phyloP scores from a whole-genome alignment of 2,329 filamentous ascomycete species.

The Fragosphaeria purpurea region DNA sequence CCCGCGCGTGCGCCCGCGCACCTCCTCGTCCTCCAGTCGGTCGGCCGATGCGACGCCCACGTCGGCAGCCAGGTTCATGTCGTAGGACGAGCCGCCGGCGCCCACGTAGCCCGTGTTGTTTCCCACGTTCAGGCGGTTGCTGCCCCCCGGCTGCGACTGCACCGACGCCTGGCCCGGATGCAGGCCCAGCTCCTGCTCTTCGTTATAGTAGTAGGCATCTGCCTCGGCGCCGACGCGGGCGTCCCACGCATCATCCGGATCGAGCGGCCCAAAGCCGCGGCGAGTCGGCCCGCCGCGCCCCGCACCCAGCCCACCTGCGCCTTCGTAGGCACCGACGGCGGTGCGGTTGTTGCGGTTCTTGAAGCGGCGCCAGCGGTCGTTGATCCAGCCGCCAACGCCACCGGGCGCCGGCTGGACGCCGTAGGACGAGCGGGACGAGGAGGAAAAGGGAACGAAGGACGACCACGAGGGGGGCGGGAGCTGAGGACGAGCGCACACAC shows the following conservation, averaged over 20 bases:
- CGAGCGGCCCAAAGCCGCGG: constrained; percentile 44
- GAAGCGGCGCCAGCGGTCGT: constrained; percentile 52
- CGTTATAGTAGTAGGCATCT: constrained; percentile 49
- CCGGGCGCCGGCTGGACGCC: constrained; percentile 44
- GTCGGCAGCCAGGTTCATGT: constrained; percentile 35
- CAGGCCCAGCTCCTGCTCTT: constrained; percentile 62
- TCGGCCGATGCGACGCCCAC: constrained; percentile 12
- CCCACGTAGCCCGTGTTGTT: constrained; percentile 11
- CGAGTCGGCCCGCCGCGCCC: constrained; percentile 19
- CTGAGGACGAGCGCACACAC: constrained; percentile 21
- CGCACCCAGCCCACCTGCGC: constrained; percentile 23
- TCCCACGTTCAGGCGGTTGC: constrained; percentile 7
- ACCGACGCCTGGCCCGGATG: constrained; percentile 16
- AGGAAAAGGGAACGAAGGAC: constrained; percentile 63
- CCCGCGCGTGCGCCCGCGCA: constrained; percentile 34
- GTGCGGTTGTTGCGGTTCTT: constrained; percentile 52
- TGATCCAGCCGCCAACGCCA: constrained; percentile 64
- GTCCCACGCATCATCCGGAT: constrained; percentile 83
- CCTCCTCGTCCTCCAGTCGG: constrained; percentile 18
- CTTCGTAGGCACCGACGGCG: constrained; percentile 63
- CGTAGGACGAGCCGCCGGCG: constrained; percentile 29
- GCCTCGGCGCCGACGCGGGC: constrained; percentile 65
- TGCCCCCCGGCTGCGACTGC: constrained; percentile 22
- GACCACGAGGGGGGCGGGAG: constrained; percentile 59
- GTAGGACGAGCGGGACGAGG: constrained; percentile 35